These are phyloP conservation scores for Colletotrichum sp. DNA, from an alignment of 2,329 filamentous ascomycete species.

Conservation along the genomic window DNA sequence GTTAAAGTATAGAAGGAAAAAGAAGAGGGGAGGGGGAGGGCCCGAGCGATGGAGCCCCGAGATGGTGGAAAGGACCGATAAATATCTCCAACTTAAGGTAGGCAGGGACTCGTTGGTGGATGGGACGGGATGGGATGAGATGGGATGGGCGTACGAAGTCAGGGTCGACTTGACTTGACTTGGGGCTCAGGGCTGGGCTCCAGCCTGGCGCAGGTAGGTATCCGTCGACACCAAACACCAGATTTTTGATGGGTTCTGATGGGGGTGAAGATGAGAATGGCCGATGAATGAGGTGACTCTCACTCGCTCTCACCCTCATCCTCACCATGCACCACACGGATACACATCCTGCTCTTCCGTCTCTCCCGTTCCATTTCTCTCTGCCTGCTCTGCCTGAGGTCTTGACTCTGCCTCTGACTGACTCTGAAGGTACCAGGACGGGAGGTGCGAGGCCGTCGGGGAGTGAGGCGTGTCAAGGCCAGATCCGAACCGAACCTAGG, in stretches of 20 bases:
- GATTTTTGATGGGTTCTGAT: background rate
- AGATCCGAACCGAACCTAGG: background rate
- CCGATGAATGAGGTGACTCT: background rate
- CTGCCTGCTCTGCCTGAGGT: background rate
- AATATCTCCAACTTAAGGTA: slow-evolving; percentile 4
- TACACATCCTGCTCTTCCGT: background rate
- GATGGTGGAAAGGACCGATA: slow-evolving; percentile 21
- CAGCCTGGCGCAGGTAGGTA: background rate
- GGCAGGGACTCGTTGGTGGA: background rate
- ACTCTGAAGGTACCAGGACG: background rate
- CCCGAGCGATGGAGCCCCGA: slow-evolving; percentile 11
- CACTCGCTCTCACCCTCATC: background rate
- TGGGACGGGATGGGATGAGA: background rate
- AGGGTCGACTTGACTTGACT: background rate
- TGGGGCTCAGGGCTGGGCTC: background rate
- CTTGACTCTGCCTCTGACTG: background rate
- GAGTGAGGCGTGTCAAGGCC: background rate
- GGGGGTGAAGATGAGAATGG: background rate
- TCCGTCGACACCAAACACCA: background rate
- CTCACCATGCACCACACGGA: background rate
- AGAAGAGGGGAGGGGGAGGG: slow-evolving; percentile 16
- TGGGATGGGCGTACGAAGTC: background rate
- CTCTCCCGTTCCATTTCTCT: background rate
- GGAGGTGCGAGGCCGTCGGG: background rate
- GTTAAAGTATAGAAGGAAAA: slow-evolving; percentile 12